These are phyloP conservation scores for Stagonosporopsis tanaceti DNA, from an alignment of 2,329 filamentous ascomycete species.

Conservation along the genomic window DNA sequence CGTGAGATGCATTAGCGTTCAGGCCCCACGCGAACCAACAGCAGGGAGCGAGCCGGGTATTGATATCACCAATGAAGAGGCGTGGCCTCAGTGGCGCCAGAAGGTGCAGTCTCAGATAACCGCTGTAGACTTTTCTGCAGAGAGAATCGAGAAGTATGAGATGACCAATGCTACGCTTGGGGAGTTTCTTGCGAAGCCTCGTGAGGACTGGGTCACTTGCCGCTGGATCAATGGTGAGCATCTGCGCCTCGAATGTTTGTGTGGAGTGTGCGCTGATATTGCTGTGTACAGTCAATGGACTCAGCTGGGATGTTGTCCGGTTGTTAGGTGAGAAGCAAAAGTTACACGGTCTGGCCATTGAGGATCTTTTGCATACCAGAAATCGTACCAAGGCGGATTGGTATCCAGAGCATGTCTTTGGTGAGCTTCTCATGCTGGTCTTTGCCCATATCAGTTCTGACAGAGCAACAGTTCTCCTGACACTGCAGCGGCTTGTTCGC, in stretches of 20 bases:
- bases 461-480: constrained; percentile 65
- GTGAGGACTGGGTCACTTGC: constrained; percentile 74
- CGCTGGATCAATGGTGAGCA: constrained; percentile 90
- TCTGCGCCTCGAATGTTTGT: neutral
- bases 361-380: constrained; percentile 85
- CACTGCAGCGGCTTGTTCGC: constrained; percentile 79
- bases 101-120: constrained; percentile 76
- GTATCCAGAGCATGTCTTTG: constrained; percentile 74
- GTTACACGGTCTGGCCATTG: constrained; percentile 82
- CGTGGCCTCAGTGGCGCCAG: constrained; percentile 51
- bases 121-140: constrained; percentile 80
- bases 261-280: neutral
- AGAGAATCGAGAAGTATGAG: constrained; percentile 70
- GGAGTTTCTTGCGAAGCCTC: constrained; percentile 69
- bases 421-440: constrained; percentile 28
- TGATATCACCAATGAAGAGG: constrained; percentile 50
- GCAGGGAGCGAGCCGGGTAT: constrained; percentile 52
- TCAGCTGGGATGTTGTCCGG: constrained; percentile 92
- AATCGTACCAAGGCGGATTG: constrained; percentile 92
- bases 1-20: constrained; percentile 5
- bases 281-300: constrained; percentile 70
- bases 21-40: constrained; percentile 12
- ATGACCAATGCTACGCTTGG: constrained; percentile 74
- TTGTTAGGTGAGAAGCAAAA: constrained; percentile 77
- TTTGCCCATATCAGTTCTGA: neutral